Evolutionary conservation across 192 early-diverging fungal species (phyloP), one percentile per base, ranked within the genome.

Genomic region (Phycomyces blakesleeanus): DNA sequence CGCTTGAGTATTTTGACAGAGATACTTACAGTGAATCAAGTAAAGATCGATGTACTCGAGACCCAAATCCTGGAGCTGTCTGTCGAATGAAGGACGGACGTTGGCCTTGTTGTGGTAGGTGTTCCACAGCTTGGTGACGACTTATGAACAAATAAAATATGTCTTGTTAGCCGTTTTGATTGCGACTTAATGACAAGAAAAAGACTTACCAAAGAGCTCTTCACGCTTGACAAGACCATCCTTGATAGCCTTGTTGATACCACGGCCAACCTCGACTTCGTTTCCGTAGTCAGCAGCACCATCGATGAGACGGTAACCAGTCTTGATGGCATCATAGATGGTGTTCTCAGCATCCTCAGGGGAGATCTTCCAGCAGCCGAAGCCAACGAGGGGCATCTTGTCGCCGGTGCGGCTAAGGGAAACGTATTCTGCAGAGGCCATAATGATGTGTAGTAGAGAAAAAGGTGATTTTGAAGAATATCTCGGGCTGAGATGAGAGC

Each of bases 1-100:
- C n/a, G 24, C 22, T 11, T 41, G 40, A 41, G 10, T 24, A 20
- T 8, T 27, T 40, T 18, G 0, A 14, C 20, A 38, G 9, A n/a
- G n/a, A n/a, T n/a, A 66, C 64, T 66, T 57, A 66, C 64, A 87
- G 67, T 91, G 88, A 18, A 93, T 80, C 49, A 91, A 58, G 67
- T 82, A 86, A 11, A 91, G 70, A 62, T 91, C 87, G 24, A 91
- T 37, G 62, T 87, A 86, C 0, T 75, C 68, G 38, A 82, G 58
- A 20, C 74, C 69, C 0, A 91, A 71, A 14, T 83, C 75, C 51
- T 68, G 58, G 47, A 88, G 72, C 9, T 78, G 74, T 25, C 65
- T 67, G 40, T 83, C 67, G 52, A 84, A 76, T 12, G 82, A 85
- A 55, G 66, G 55, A n/a, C 79, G 77, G 29, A 79, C 80, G 21